A percentile compares a stretch with the other conserved stretches of the same genome.
These are phyloP conservation scores for Gossypium gossypioides DNA, from an alignment of 441 rosid genomes.

Conservation along the genomic window DNA sequence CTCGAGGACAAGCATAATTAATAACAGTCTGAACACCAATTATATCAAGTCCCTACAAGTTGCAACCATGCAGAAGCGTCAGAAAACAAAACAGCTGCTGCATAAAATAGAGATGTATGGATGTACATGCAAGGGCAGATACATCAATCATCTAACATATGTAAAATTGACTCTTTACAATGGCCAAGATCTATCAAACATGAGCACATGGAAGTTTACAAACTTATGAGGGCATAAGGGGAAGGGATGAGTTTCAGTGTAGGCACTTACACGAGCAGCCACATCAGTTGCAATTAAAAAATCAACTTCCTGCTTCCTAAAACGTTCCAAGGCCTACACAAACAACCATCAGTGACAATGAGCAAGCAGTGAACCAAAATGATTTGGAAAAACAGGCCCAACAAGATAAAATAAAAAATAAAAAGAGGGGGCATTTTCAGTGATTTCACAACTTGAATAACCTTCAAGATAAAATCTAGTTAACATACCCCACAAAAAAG, in stretches of 20 bases:
- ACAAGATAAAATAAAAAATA: neutral
- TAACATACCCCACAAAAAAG: neutral
- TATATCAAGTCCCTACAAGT: conserved; percentile 81
- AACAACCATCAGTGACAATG: conserved; percentile 16
- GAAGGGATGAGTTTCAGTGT: neutral
- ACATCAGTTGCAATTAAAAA: conserved; percentile 93
- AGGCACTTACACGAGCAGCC: conserved; percentile 80
- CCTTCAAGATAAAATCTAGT: neutral
- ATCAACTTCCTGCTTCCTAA: conserved; percentile 83
- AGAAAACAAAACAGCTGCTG: conserved; percentile 5
- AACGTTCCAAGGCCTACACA: conserved; percentile 78
- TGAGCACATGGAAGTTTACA: neutral
- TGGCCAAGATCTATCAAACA: neutral
- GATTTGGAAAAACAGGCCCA: neutral
- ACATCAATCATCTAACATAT: neutral
- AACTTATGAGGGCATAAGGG: neutral
- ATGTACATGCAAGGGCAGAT: neutral
- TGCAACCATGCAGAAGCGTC: conserved; percentile 10
- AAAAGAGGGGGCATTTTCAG: neutral
- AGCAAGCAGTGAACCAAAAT: neutral
- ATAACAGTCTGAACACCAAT: conserved; percentile 95
- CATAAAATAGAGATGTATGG: neutral
- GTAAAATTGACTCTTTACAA: neutral
- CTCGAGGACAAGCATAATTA: conserved; percentile 94
- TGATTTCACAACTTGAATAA: neutral